Base-by-base conservation (phyloP, 1,284 basidiomycete species). In the Malassezia sp. region DNA sequence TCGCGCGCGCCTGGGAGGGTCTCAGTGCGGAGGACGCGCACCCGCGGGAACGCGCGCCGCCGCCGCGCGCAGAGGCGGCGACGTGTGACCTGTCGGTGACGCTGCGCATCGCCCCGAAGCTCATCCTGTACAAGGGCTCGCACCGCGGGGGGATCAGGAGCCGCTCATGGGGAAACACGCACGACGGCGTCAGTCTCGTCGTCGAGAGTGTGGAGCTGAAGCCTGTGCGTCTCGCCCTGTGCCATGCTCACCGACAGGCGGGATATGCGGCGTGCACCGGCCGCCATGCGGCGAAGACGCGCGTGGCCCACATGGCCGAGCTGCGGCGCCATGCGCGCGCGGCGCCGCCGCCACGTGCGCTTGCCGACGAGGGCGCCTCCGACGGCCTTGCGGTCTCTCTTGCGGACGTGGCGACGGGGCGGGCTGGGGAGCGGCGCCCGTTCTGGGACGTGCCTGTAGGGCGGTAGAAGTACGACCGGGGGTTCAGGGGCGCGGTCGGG, bases 111-210 rank as follows among this genome's bases (percentile, higher is more conserved):
- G 74, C 74, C 2, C 76, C 76, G n/a, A 63, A 71, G 23, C 61
- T 78, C 8, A 63, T 77, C 2, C 62, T 73, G 23, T 78, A 78
- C 60, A 71, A 73, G 17, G 74, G 74, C 4, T 74, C 73, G 15
- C 71, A 74, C 49, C 59, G 75, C 28, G 73, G 73, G 41, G 76
- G 76, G 1, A 55, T 78, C 20, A 61, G 62, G 42, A 75, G 74
- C 28, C 60, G 76, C 18, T 71, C 67, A 8, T 78, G 77, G 77
- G 77, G 77, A 10, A 78, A 77, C 54, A 74, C 74, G 22, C 77
- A 78, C 62, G 76, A 78, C 52, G 77, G 77, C 2, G 71, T 73
- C 5, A 75, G 74, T 53, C 67, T 78, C 20, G 72, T 75, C 5
- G 72, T 78, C 8, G 75, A 78, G 52, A 59, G 59, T 5, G 74